Base-by-base conservation (phyloP, 306 rosid species). In the Quillaja saponaria region DNA sequence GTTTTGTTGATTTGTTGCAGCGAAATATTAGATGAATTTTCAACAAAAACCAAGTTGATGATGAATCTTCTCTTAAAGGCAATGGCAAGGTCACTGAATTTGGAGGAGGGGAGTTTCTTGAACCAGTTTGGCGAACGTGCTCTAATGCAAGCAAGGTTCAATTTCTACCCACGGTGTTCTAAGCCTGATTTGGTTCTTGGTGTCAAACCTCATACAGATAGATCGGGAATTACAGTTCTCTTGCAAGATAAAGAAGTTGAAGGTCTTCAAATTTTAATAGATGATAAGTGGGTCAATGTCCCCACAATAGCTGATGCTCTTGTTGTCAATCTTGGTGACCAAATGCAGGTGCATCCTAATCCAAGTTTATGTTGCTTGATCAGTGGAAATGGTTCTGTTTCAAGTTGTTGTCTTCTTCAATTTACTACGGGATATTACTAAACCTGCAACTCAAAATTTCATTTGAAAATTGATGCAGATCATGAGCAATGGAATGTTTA, bases 131-230 rank as follows among this genome's bases (percentile, higher is more conserved):
- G 90, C 34, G 78, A 67, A 0, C 10, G 37, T 33, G 8, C 75
- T 7, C 13, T 47, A 8, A 13, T 86, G 61, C 51, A 20, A 10
- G 69, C 78, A 3, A 75, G 83, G 71, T 63, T 82, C 13, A 80
- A 78, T 76, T 84, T 75, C 72, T 87, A 86, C 17, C 95, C 90
- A 6, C 64, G 49, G 7, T 83, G 95, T 65, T 72, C 80, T 1
- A 81, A 85, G 62, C 82, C 95, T 17, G 80, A 80, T 68, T 28
- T 68, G 78, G 89, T 86, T 73, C 87, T 83, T 35, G 95, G 87
- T 1, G 73, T 81, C 48, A 86, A 86, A 58, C 80, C 89, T 62
- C 95, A 80, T 55, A 76, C 95, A 11, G 89, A 83, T 38, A 70
- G 81, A 71, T 81, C 95, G 50, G 85, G 75, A 64, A 49, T 83